Conservation (phyloP, 345 rosid genomes). For the Citrus australasica region DNA sequence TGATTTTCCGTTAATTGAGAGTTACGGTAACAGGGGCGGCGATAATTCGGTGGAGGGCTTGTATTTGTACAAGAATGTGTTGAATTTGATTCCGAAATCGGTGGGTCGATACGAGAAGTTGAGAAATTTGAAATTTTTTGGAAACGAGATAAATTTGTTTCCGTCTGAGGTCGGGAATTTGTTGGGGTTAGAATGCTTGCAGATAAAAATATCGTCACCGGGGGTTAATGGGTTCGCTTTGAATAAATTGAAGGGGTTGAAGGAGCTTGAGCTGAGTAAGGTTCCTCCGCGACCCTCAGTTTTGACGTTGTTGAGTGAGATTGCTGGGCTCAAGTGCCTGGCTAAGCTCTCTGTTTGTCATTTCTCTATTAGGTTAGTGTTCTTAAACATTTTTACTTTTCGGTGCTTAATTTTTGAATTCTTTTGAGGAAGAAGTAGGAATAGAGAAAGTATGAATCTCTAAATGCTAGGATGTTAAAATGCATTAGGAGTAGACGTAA, state of each 20-base stretch:
- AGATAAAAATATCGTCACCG: constrained; percentile 70
- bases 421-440: not conserved
- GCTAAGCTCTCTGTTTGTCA: constrained; percentile 87
- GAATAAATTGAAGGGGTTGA: constrained; percentile 63
- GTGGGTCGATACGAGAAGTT: constrained; percentile 49
- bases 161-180: constrained; percentile 68
- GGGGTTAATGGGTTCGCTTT: constrained; percentile 57
- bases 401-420: not conserved
- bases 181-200: constrained; percentile 76
- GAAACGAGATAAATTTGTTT: constrained; percentile 72
- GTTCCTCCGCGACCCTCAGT: constrained; percentile 68
- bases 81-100: constrained; percentile 77
- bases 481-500: too few species aligned
- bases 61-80: constrained; percentile 68
- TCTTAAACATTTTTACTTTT: not conserved
- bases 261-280: constrained; percentile 84
- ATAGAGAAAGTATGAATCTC: not conserved
- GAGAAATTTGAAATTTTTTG: constrained; percentile 76
- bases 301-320: constrained; percentile 70
- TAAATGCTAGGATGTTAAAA: not conserved
- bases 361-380: constrained; percentile 75
- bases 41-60: constrained; percentile 48
- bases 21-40: constrained; percentile 27
- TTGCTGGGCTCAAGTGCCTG: constrained; percentile 73
- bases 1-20: constrained; percentile 51